phyloP scores from a whole-genome alignment of 78 protist genomes.

The Cavenderia fasciculata region DNA sequence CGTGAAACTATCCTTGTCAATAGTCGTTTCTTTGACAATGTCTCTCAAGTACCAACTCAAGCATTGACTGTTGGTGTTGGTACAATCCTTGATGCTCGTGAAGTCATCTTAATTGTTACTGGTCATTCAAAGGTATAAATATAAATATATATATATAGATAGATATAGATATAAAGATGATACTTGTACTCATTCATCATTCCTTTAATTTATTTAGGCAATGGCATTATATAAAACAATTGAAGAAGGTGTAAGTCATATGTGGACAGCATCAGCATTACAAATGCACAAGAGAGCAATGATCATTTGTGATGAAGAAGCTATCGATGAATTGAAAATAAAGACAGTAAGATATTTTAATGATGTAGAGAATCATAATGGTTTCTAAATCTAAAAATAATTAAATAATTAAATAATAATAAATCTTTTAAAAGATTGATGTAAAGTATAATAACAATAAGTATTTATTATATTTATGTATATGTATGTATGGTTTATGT shows the following conservation, averaged over 20 bases:
- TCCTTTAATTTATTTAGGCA: too few species aligned
- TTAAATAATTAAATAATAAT: too few species aligned
- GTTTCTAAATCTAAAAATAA: too few species aligned
- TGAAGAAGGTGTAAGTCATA: slow-evolving; percentile 88
- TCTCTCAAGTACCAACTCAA: slow-evolving; percentile 87
- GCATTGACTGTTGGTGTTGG: slow-evolving; percentile 96
- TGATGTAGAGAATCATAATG: slow-evolving; percentile 39
- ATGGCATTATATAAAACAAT: slow-evolving; percentile 84
- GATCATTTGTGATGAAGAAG: slow-evolving; percentile 91
- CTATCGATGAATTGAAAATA: slow-evolving; percentile 87
- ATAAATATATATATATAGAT: too few species aligned
- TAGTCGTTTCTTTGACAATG: slow-evolving; percentile 90
- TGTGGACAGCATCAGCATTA: slow-evolving; percentile 88
- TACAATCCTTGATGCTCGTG: slow-evolving; percentile 90
- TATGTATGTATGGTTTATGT: too few species aligned
- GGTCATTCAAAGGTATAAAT: too few species aligned
- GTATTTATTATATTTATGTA: too few species aligned
- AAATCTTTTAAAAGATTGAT: too few species aligned
- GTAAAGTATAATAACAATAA: too few species aligned
- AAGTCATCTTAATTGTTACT: slow-evolving; percentile 86
- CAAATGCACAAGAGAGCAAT: slow-evolving; percentile 76
- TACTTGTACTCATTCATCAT: too few species aligned
- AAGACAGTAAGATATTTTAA: slow-evolving; percentile 90
- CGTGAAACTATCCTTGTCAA: slow-evolving; percentile 87
- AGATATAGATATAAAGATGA: too few species aligned